Conservation (phyloP, 129 eudicot species). For the Flaveria trinervia region DNA sequence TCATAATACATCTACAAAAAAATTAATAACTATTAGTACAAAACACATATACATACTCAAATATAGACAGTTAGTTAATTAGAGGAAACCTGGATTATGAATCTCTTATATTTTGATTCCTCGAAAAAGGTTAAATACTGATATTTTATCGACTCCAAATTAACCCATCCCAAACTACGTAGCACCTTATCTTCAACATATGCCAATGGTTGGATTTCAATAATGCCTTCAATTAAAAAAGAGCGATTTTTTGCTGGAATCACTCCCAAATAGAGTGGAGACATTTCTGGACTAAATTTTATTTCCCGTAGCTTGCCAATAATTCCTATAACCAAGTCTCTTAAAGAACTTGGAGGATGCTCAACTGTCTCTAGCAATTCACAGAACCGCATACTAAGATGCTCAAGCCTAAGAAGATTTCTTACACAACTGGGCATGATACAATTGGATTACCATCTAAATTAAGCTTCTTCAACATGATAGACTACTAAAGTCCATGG, state of each 20-base stretch:
- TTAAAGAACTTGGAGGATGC: conserved; percentile 4
- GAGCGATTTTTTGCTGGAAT: background rate
- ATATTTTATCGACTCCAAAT: conserved; percentile 5
- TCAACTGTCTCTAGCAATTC: background rate
- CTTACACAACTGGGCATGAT: conserved; percentile 19
- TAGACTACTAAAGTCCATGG: conserved; percentile 10
- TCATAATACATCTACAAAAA: conserved; percentile 2
- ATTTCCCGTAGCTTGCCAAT: background rate
- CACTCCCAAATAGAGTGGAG: background rate
- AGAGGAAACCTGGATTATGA: conserved; percentile 13
- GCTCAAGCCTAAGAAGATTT: conserved; percentile 28
- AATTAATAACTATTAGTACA: background rate
- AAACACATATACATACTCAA: background rate
- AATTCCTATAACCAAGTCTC: background rate
- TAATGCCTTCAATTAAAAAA: conserved; percentile 10
- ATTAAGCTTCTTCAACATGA: background rate
- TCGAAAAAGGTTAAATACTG: background rate
- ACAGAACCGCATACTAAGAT: background rate
- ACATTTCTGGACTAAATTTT: conserved; percentile 14
- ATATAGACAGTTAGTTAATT: background rate
- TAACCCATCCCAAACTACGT: background rate
- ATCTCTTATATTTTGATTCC: background rate
- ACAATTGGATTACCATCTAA: conserved; percentile 21
- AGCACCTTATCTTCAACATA: background rate
- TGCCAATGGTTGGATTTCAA: conserved; percentile 20